Conservation (phyloP, 495 filamentous ascomycete species). For the Aspergillus wentii region DNA sequence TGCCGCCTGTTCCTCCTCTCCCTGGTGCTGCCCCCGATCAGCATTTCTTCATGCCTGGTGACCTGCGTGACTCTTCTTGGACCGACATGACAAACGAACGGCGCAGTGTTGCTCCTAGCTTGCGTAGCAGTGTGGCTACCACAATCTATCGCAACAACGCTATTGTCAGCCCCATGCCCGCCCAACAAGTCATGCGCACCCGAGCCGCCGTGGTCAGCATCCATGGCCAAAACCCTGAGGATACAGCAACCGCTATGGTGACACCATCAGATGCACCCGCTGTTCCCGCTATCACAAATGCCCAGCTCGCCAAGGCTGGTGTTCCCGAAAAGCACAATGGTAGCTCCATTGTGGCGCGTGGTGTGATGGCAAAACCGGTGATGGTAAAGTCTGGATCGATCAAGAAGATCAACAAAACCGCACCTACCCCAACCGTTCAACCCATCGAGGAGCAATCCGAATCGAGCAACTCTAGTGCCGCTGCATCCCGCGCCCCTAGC, state of each 20-base stretch:
- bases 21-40: conserved; percentile 73
- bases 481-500: conserved; percentile 9
- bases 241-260: conserved; percentile 22
- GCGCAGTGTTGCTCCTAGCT: conserved; percentile 55
- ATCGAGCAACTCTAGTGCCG: conserved; percentile 9
- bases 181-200: conserved; percentile 76
- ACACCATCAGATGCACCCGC: conserved; percentile 42
- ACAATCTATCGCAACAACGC: conserved; percentile 89
- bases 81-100: conserved; percentile 64
- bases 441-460: conserved; percentile 22
- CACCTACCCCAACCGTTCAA: conserved; percentile 8
- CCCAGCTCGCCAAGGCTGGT: conserved; percentile 40
- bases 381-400: conserved; percentile 33
- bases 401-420: conserved; percentile 26
- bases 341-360: conserved; percentile 42
- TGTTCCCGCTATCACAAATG: conserved; percentile 48
- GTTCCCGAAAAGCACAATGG: conserved; percentile 28
- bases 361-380: conserved; percentile 39
- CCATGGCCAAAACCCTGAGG: conserved; percentile 47
- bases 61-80: conserved; percentile 83
- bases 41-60: conserved; percentile 90
- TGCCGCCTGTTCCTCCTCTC: conserved; percentile 89
- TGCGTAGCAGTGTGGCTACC: conserved; percentile 79
- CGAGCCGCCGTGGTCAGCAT: conserved; percentile 91
- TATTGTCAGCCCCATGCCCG: conserved; percentile 72